Conservation (phyloP, 805 yeast genomes). For the Candida awuae region DNA sequence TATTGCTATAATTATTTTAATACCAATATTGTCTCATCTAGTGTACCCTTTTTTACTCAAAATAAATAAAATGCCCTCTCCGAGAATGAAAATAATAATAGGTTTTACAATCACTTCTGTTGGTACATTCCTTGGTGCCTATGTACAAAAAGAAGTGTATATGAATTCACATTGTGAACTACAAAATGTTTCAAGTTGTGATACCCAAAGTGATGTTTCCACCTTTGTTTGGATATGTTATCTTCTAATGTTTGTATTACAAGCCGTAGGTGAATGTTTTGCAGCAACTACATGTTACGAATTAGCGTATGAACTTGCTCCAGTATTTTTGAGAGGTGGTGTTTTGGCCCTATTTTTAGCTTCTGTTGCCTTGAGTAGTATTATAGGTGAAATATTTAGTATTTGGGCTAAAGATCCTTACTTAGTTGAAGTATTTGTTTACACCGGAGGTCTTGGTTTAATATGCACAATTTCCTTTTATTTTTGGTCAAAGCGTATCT, state of each 20-base stretch:
- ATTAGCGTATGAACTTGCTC: slow-evolving; percentile 45
- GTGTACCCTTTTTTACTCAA: slow-evolving; percentile 40
- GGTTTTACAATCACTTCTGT: slow-evolving; percentile 40
- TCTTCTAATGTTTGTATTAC: slow-evolving; percentile 30
- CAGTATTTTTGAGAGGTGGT: slow-evolving; percentile 42
- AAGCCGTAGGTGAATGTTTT: slow-evolving; percentile 47
- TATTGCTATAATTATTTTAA: slow-evolving; percentile 40
- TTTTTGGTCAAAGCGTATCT: slow-evolving; percentile 5
- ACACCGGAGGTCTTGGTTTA: slow-evolving; percentile 29
- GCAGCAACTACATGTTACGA: slow-evolving; percentile 45
- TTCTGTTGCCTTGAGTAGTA: slow-evolving; percentile 39
- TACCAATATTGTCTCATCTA: slow-evolving; percentile 40
- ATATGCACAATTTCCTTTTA: slow-evolving; percentile 1
- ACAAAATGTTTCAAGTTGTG: slow-evolving; percentile 19
- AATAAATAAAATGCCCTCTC: slow-evolving; percentile 31
- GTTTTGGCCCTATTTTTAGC: slow-evolving; percentile 39
- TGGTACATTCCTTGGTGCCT: slow-evolving; percentile 42
- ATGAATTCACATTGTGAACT: slow-evolving; percentile 39
- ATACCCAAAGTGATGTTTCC: slow-evolving; percentile 16
- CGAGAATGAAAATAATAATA: slow-evolving; percentile 37
- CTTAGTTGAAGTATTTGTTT: slow-evolving; percentile 31
- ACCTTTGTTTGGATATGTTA: slow-evolving; percentile 30
- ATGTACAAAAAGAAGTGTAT: slow-evolving; percentile 38
- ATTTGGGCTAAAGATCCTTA: slow-evolving; percentile 35
- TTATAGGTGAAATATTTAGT: slow-evolving; percentile 34